A percentile compares a stretch with the other conserved stretches of the same genome.
These are phyloP conservation scores for Cladosporium phlei DNA, from an alignment of 2,329 filamentous ascomycete genomes.

Conservation along the genomic window DNA sequence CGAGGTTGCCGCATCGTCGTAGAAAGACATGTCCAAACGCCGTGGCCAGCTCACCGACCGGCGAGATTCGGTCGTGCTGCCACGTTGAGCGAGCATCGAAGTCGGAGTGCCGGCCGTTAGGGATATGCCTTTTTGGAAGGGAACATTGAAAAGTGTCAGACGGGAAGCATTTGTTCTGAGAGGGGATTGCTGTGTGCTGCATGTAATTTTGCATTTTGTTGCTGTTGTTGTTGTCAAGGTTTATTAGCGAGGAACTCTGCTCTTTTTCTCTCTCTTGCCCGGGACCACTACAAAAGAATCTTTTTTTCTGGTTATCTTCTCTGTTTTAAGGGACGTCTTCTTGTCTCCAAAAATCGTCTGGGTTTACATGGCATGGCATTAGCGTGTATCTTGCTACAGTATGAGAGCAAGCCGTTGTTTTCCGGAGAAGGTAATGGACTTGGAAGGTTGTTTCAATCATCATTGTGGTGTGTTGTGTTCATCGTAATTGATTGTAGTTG, in stretches of 20 bases:
- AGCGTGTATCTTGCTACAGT: neutral
- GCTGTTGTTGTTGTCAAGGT: conserved; percentile 9
- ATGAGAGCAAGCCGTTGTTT: too few relatives aligned
- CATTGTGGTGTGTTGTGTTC: too few relatives aligned
- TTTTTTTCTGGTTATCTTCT: neutral
- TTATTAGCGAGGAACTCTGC: conserved; percentile 3
- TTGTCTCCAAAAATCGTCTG: neutral
- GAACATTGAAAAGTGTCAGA: too few relatives aligned
- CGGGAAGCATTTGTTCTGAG: too few relatives aligned
- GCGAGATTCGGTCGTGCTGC: neutral
- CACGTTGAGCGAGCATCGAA: too few relatives aligned
- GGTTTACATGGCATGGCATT: neutral
- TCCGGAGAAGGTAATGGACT: too few relatives aligned
- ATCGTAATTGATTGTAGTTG: too few relatives aligned
- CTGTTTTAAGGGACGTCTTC: neutral
- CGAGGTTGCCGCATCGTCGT: conserved; percentile 9
- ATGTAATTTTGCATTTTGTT: neutral
- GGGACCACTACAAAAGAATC: conserved; percentile 1
- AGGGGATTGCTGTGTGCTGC: neutral
- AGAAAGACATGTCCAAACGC: conserved; percentile 6
- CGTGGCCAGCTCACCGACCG: neutral
- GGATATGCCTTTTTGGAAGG: neutral
- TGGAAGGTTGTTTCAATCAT: too few relatives aligned
- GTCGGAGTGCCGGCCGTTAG: too few relatives aligned
- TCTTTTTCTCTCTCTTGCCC: neutral